A percentile compares a stretch with the other conserved stretches of the same genome.
These are phyloP conservation scores for Tetradesmus lagerheimii DNA, from an alignment of 139 green algal species.

Conservation along the genomic window DNA sequence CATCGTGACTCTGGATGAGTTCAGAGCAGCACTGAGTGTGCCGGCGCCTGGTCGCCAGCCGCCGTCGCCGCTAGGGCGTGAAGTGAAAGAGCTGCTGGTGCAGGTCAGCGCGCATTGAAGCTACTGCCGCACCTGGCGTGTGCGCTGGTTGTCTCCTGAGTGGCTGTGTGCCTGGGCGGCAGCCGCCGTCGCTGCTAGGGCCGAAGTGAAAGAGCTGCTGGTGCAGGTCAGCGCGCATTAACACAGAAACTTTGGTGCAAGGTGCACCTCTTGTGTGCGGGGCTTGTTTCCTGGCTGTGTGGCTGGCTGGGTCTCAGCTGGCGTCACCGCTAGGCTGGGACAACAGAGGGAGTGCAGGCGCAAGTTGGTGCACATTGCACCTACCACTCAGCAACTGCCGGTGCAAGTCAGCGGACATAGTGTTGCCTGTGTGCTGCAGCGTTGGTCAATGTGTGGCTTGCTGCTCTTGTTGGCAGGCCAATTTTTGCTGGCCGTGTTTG, in stretches of 20 bases:
- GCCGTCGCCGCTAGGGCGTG: neutral
- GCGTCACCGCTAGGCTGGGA: neutral
- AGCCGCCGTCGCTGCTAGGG: neutral
- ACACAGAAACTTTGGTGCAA: too few species aligned
- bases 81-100: neutral
- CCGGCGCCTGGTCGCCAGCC: neutral
- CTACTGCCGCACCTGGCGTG: neutral
- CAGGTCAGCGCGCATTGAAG: neutral
- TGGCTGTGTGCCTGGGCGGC: neutral
- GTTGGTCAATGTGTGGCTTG: too few species aligned
- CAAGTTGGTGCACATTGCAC: too few species aligned
- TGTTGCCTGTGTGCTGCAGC: neutral
- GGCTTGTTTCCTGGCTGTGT: neutral
- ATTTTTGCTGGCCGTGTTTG: too few species aligned
- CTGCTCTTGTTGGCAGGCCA: too few species aligned
- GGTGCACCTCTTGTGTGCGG: neutral
- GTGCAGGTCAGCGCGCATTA: neutral
- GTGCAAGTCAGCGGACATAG: too few species aligned
- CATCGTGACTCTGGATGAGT: conserved; percentile 64
- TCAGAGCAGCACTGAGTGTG: conserved; percentile 52
- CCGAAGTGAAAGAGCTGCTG: neutral
- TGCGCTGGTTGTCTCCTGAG: neutral
- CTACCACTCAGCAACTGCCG: too few species aligned
- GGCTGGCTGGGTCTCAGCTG: neutral
- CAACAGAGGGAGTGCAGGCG: too few species aligned